These are phyloP conservation scores for Elongisporangium undulatum DNA, from an alignment of 352 stramenopile species.

Conservation along the genomic window DNA sequence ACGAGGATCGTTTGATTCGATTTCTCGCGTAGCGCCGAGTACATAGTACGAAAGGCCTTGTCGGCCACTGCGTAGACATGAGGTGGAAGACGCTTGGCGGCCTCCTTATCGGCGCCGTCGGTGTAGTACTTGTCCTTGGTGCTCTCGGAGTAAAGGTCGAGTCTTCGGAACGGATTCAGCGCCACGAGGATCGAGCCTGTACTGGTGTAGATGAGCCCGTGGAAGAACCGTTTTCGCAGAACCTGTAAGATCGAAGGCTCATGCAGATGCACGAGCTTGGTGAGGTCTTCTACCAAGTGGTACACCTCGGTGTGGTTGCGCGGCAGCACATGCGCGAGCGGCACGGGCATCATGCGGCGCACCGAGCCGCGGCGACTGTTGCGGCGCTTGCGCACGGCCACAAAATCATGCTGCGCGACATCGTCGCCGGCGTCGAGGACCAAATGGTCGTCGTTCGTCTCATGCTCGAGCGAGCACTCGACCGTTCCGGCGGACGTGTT, in stretches of 20 bases:
- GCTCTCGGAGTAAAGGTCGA: conserved; percentile 67
- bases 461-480: conserved; percentile 51
- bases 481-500: conserved; percentile 34
- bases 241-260: conserved; percentile 90
- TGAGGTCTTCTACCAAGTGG: conserved; percentile 82
- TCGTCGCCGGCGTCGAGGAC: conserved; percentile 21
- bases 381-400: conserved; percentile 39
- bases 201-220: conserved; percentile 88
- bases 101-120: conserved; percentile 43
- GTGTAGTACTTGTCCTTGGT: conserved; percentile 72
- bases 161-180: conserved; percentile 76
- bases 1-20: conserved; percentile 94
- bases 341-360: conserved; percentile 27
- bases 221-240: conserved; percentile 72
- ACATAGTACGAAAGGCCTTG: conserved; percentile 85
- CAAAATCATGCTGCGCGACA: conserved; percentile 28
- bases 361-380: conserved; percentile 46
- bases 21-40: conserved; percentile 39
- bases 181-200: conserved; percentile 83
- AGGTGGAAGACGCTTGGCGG: conserved; percentile 55
- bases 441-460: conserved; percentile 30
- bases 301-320: conserved; percentile 56
- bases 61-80: conserved; percentile 86
- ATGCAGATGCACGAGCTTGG: conserved; percentile 88
- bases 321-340: conserved; percentile 42